Evolutionary conservation across 768 basidiomycete genomes (phyloP).

Genomic region (Butyriboletus loyo): DNA sequence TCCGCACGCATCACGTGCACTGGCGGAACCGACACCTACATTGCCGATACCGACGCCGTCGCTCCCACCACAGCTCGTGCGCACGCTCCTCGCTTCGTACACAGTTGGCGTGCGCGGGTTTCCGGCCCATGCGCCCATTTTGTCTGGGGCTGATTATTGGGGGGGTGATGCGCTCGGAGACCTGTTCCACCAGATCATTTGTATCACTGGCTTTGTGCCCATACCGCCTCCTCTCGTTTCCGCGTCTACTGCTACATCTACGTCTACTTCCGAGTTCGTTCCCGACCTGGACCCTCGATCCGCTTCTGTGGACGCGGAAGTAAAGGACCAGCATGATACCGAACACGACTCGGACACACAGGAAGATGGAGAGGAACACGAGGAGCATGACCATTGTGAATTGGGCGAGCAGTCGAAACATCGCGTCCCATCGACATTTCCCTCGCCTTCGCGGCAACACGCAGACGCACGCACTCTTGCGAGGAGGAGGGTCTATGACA

Average conservation of each 20-base stretch:
- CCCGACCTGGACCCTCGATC: not conserved
- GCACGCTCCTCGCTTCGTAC: conserved; percentile 20
- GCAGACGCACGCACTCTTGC: conserved; percentile 28
- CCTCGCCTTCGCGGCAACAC: conserved; percentile 10
- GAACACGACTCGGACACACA: not conserved
- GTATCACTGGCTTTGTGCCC: conserved; percentile 43
- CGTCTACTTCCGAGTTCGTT: not conserved
- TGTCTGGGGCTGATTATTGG: conserved; percentile 21
- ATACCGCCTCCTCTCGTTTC: conserved; percentile 15
- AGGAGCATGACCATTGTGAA: not conserved
- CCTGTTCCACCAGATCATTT: conserved; percentile 42
- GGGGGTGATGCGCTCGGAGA: conserved; percentile 32
- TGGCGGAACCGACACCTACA: no score
- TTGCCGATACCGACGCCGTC: conserved; percentile 19
- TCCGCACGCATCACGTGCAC: conserved; percentile 10
- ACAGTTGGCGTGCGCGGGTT: conserved; percentile 23
- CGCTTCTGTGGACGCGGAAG: not conserved
- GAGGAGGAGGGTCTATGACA: conserved; percentile 29
- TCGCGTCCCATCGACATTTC: conserved; percentile 5
- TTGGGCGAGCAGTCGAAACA: not conserved
- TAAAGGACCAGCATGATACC: not conserved
- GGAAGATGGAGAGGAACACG: not conserved
- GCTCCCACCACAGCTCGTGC: conserved; percentile 35
- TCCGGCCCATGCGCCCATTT: conserved; percentile 6
- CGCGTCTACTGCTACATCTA: not conserved